These are phyloP conservation scores for Kurtzmaniella quercitrusa DNA, from an alignment of 1,139 yeast species.

Conservation along the genomic window DNA sequence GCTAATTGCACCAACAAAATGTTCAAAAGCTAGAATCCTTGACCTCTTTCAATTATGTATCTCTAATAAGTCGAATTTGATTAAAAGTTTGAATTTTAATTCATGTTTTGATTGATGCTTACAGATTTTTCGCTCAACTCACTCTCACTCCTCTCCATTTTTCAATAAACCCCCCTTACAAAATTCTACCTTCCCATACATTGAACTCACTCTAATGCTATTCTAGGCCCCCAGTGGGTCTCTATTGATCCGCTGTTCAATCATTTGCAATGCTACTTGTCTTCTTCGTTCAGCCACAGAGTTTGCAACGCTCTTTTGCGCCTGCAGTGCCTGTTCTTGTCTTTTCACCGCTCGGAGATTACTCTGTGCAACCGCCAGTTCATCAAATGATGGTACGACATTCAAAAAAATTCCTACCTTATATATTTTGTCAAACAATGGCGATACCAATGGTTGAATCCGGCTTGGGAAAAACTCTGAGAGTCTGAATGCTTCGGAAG, in stretches of 20 bases:
- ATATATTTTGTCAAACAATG: slow-evolving; percentile 52
- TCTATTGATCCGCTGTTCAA: slow-evolving; percentile 64
- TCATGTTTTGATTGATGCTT: background rate
- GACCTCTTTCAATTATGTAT: too few relatives aligned
- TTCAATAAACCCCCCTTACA: background rate
- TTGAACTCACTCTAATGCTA: background rate
- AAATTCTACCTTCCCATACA: background rate
- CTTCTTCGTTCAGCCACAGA: slow-evolving; percentile 81
- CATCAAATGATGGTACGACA: slow-evolving; percentile 63
- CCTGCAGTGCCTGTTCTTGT: slow-evolving; percentile 41
- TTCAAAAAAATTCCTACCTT: slow-evolving; percentile 51
- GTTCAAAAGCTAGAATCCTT: too few relatives aligned
- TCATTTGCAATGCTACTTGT: slow-evolving; percentile 77
- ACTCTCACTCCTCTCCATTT: background rate
- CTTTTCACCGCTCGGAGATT: slow-evolving; percentile 65
- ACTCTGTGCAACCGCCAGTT: slow-evolving; percentile 68
- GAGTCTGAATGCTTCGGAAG: slow-evolving; percentile 83
- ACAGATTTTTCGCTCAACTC: background rate
- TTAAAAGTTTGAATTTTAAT: too few relatives aligned
- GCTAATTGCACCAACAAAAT: too few relatives aligned
- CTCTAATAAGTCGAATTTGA: too few relatives aligned
- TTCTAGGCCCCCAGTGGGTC: slow-evolving; percentile 15
- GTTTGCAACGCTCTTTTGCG: slow-evolving; percentile 41
- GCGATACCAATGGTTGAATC: slow-evolving; percentile 48
- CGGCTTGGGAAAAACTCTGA: slow-evolving; percentile 75